These are phyloP conservation scores for Glycine tomentella DNA, from an alignment of 306 rosid species.

Conservation along the genomic window DNA sequence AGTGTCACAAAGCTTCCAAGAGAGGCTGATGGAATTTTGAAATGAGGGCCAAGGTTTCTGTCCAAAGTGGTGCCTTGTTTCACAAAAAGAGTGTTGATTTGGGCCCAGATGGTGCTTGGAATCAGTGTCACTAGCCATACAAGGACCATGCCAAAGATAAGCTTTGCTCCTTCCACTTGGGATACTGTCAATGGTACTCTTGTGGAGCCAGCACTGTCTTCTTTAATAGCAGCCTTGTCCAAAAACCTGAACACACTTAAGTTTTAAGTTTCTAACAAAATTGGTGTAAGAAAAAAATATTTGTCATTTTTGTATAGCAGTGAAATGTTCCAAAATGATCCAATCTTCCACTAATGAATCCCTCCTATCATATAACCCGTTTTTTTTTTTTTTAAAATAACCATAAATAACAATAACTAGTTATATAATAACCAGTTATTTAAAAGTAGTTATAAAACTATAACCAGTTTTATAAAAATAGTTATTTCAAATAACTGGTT, in stretches of 20 bases:
- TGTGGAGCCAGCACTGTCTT: slow-evolving; percentile 30
- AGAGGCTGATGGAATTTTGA: slow-evolving; percentile 86
- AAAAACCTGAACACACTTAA: slow-evolving; percentile 49
- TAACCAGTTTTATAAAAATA: too few species aligned
- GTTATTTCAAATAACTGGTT: too few species aligned
- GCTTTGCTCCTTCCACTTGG: slow-evolving; percentile 92
- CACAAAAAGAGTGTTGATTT: slow-evolving; percentile 77
- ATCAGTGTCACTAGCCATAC: slow-evolving; percentile 69
- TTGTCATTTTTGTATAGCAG: not conserved
- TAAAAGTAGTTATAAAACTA: too few species aligned
- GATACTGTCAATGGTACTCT: slow-evolving; percentile 69
- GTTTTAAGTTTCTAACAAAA: slow-evolving; percentile 22
- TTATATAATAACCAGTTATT: too few species aligned
- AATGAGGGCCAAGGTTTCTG: slow-evolving; percentile 62
- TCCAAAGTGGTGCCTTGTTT: slow-evolving; percentile 93
- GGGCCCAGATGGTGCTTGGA: slow-evolving; percentile 91
- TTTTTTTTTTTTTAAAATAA: too few species aligned
- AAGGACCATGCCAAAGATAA: slow-evolving; percentile 72
- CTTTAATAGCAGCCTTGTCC: slow-evolving; percentile 62
- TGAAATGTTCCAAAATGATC: not conserved
- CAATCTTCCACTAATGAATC: slow-evolving; percentile 8
- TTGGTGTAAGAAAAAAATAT: not conserved
- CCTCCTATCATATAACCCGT: too few species aligned
- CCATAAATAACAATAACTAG: too few species aligned
- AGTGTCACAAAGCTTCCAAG: slow-evolving; percentile 72